Evolutionary conservation across 345 rosid species (phyloP).

Genomic region (Rhodamnia rubescens): DNA sequence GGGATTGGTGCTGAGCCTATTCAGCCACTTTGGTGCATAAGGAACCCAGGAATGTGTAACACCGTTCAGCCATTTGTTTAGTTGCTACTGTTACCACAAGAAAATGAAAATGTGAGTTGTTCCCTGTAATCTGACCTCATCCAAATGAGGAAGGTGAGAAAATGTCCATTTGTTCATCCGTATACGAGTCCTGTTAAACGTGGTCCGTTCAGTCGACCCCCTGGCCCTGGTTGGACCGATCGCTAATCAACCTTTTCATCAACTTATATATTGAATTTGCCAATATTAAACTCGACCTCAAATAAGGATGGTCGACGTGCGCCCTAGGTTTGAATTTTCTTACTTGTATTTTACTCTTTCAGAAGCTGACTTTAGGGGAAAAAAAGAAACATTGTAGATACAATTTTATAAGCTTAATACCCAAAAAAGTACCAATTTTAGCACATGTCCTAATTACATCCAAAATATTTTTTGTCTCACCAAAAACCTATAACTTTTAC

Average conservation of each 20-base stretch:
- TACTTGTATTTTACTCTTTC: background rate
- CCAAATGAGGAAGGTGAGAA: background rate
- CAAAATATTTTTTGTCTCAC: too few relatives aligned
- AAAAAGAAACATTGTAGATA: background rate
- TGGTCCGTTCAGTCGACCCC: background rate
- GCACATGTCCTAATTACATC: too few relatives aligned
- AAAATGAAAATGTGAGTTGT: background rate
- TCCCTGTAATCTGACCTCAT: background rate
- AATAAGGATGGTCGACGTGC: background rate
- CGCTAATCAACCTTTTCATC: background rate
- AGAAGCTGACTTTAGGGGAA: background rate
- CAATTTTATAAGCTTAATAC: background rate
- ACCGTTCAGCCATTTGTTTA: background rate
- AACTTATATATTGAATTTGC: background rate
- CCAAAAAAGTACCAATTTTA: too few relatives aligned
- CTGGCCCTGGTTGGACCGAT: background rate
- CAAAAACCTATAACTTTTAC: too few relatives aligned
- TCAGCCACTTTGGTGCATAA: slow-evolving; percentile 81
- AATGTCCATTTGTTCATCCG: background rate
- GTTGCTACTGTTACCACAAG: background rate
- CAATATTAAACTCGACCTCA: background rate
- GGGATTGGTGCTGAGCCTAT: slow-evolving; percentile 79
- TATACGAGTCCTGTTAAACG: background rate
- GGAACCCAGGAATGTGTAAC: slow-evolving; percentile 82
- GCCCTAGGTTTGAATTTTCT: background rate